Evolutionary conservation across 2,329 filamentous ascomycete genomes (phyloP), one percentile per base, ranked within the genome.

Genomic region (Blastomyces gilchristii): DNA sequence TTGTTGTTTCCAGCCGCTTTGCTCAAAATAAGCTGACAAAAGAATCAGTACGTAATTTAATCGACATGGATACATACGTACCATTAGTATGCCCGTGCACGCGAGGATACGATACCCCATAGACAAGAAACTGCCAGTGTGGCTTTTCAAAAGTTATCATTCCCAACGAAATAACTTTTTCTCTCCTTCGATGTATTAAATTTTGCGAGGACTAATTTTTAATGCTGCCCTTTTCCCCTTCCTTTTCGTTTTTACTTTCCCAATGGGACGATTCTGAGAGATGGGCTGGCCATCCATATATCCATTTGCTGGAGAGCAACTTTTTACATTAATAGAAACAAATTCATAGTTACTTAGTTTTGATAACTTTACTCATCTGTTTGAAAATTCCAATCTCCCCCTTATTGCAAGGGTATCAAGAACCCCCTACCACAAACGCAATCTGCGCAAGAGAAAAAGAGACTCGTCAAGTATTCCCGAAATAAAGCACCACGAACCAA

Each of bases 41-140:
- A 22, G 16, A 22, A 39, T 31, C 25, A 62, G 65, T 67, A 67
- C 39, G 64, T 67, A 16, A 63, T 67, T 49, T 67, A 63, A 64
- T 39, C 37, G 52, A 34, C 25, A 50, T 43, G 37, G 34, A 52
- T n/a, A 47, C 16, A 41, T 47, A 54, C n/a, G 1, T 12, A 39
- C 18, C 22, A 58, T 59, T 25, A 31, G 34, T 7, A 54, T 58
- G 31, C 18, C 39, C 37, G 49, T 37, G 14, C n/a, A 7, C 16
- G 1, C 25, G 39, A 43, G 54, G 54, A 41, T 41, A 41, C 41
- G 54, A 41, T 41, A 41, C 41, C 5, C 37, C 2, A 25, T 4
- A 39, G 9, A 18, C n/a, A 16, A 45, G 9, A 5, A 31, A 28
- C n/a, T n/a, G 14, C 14, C 25, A 31, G 14, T 57, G 39, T 47